These are phyloP conservation scores for Sarocladiaceae sp. DNA, from an alignment of 2,329 filamentous ascomycete genomes.

Conservation along the genomic window DNA sequence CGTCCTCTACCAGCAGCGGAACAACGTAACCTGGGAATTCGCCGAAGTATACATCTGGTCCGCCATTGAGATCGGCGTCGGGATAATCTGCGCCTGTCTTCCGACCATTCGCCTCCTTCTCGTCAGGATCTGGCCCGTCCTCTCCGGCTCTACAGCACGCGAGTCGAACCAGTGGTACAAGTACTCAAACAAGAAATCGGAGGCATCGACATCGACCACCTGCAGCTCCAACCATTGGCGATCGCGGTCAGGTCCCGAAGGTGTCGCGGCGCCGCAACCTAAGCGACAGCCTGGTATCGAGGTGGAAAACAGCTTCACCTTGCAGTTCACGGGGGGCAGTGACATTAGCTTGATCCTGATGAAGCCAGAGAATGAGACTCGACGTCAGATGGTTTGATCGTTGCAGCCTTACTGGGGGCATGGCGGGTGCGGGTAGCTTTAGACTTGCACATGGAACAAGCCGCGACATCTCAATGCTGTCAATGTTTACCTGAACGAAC, in stretches of 20 bases:
- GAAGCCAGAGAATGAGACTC: too few species aligned
- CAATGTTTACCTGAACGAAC: too few species aligned
- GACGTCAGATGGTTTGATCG: too few species aligned
- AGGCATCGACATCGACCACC: background rate
- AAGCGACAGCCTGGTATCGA: background rate
- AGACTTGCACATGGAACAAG: too few species aligned
- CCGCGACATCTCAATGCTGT: too few species aligned
- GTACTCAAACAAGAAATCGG: background rate
- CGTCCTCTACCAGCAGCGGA: background rate
- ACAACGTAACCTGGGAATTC: slow-evolving; percentile 17
- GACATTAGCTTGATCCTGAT: slow-evolving; percentile 5
- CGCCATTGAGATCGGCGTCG: slow-evolving; percentile 18
- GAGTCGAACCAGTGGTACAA: slow-evolving; percentile 1
- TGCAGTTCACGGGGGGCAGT: background rate
- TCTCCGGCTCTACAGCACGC: background rate
- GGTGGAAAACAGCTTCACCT: background rate
- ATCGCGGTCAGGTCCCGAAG: background rate
- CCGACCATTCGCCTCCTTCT: slow-evolving; percentile 18
- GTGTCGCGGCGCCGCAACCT: background rate
- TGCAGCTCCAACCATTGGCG: background rate
- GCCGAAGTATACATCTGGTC: slow-evolving; percentile 17
- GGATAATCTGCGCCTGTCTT: slow-evolving; percentile 20
- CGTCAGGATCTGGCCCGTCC: slow-evolving; percentile 13
- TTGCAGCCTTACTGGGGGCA: too few species aligned
- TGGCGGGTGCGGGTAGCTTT: too few species aligned